A percentile compares a stretch with the other conserved stretches of the same genome.
phyloP scores from a whole-genome alignment of 2,329 filamentous ascomycete species.

The Aureobasidium vineae region DNA sequence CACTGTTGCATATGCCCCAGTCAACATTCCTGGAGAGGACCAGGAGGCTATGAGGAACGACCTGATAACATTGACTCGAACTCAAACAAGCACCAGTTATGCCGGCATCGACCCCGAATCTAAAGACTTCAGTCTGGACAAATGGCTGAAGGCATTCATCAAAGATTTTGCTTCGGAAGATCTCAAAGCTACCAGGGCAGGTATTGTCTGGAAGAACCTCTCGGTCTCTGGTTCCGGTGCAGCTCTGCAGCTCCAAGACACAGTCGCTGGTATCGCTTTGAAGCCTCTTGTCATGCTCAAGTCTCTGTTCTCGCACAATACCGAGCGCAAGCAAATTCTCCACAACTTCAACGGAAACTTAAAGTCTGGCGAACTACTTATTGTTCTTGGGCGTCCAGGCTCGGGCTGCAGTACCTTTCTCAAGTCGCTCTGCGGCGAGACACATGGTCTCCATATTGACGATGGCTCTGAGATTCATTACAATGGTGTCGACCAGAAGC shows the following conservation, averaged over 20 bases:
- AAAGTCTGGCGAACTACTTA: constrained; percentile 50
- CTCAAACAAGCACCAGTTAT: constrained; percentile 37
- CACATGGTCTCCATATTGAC: constrained; percentile 57
- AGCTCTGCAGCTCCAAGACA: constrained; percentile 67
- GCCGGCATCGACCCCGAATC: constrained; percentile 53
- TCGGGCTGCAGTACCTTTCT: constrained; percentile 62
- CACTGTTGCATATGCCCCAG: constrained; percentile 1
- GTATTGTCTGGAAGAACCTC: constrained; percentile 64
- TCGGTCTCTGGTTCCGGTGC: constrained; percentile 65
- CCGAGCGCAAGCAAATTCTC: constrained; percentile 51
- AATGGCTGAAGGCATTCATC: constrained; percentile 53
- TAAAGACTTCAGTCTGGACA: constrained; percentile 54
- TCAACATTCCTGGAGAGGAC: constrained; percentile 12
- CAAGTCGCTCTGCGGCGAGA: constrained; percentile 61
- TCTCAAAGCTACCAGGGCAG: constrained; percentile 54
- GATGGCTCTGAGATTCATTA: constrained; percentile 58
- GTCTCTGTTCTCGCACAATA: constrained; percentile 7
- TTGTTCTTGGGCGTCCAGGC: constrained; percentile 65
- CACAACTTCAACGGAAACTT: constrained; percentile 55
- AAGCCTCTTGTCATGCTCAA: constrained; percentile 53
- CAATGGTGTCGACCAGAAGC: constrained; percentile 44
- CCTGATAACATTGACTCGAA: constrained; percentile 1
- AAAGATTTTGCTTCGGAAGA: constrained; percentile 56
- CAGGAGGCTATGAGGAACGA: constrained; percentile 2
- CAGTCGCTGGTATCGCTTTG: constrained; percentile 59